Evolutionary conservation across 345 rosid species (phyloP).

Genomic region (Eucalyptus polyanthemos): DNA sequence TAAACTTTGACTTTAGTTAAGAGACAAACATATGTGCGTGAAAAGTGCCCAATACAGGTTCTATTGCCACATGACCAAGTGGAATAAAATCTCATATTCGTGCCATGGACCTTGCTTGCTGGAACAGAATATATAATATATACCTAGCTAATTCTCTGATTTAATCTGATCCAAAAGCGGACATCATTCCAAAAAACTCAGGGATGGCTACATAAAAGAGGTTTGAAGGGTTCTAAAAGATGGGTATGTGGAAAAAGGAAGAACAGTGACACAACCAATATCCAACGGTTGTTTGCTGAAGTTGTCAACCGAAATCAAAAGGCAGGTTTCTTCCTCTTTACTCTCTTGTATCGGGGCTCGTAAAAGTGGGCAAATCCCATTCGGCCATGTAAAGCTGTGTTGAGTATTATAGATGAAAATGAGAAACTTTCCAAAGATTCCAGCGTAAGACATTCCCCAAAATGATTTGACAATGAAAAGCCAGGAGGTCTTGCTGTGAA

Average conservation of each 20-base stretch:
- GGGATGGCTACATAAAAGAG: neutral
- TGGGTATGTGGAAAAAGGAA: neutral
- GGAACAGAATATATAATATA: neutral
- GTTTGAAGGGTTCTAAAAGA: neutral
- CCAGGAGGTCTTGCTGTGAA: neutral
- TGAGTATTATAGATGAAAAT: neutral
- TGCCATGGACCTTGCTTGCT: neutral
- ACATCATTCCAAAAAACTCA: neutral
- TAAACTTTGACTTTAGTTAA: neutral
- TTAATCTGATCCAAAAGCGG: neutral
- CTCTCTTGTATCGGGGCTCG: neutral
- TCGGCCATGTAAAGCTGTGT: neutral
- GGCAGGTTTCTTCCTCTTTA: neutral
- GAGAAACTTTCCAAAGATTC: neutral
- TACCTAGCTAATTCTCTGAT: neutral
- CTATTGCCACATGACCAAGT: neutral
- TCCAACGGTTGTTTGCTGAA: neutral
- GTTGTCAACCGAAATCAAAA: neutral
- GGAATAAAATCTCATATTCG: neutral
- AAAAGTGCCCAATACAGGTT: neutral
- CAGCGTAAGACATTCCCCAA: neutral
- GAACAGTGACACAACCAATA: neutral
- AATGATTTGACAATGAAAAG: neutral
- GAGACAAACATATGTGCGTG: neutral
- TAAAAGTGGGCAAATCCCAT: neutral